Base-by-base conservation (phyloP, 2,329 filamentous ascomycete species). In the Penicillium sp. region DNA sequence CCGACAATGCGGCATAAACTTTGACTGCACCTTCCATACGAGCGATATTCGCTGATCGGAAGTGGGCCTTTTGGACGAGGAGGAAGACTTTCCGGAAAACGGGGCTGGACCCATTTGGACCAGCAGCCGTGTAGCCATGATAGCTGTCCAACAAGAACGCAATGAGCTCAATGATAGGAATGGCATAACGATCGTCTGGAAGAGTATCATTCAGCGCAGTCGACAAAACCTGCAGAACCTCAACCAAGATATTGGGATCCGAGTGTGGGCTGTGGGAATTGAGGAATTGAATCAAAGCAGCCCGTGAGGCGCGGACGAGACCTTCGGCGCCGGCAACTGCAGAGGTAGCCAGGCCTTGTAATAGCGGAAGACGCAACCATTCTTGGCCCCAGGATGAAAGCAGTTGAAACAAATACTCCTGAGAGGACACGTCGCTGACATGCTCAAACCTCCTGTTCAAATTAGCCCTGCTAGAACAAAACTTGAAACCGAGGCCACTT, bases 21-120 rank as follows among this genome's bases (percentile, higher is more conserved):
- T 88, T 89, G 59, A 96, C 79, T 22, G 90, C 91, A 0, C 91
- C 89, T 70, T 91, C 85, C 1, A 98, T 81, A 72, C 95, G 93
- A 50, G 87, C 84, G 44, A 96, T 84, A 71, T 91, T 95, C 21
- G 88, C 86, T 1, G 89, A 90, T 75, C 93, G 93, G 78, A 90
- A 93, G 61, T 93, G 90, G 0, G 90, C 84, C 73, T 88, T 91
- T 68, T 96, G 91, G 4, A 89, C 84, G 35, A 86, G 79, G 7
- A 87, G 79, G 57, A 92, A 91, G 3, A 96, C 76, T 7, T 74
- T 80, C 58, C 85, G 84, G 69, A 82, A 84, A 54, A 81, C 79
- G 8, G 78, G 26, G 65, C 72, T 71, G 75, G 78, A 63, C 82
- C 79, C 50, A 81, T 71, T 11, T 75, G 81, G 46, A 78, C 52